Evolutionary conservation across 2,329 filamentous ascomycete species (phyloP), one percentile per base, ranked within the genome.

Genomic region (Ceratocystis albifundus): DNA sequence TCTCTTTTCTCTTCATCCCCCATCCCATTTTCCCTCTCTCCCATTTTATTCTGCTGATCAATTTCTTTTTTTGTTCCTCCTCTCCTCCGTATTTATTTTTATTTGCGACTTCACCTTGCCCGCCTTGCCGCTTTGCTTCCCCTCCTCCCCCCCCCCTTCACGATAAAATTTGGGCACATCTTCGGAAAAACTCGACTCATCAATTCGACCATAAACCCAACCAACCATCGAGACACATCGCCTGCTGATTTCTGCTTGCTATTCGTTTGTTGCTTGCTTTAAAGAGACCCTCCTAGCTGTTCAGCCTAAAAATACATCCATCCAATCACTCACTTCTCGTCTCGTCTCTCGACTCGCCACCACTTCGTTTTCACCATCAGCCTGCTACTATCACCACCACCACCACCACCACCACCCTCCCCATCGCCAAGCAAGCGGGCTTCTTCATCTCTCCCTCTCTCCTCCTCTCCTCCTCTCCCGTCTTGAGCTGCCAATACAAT

Each of bases 401-500:
- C 59, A n/a, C n/a, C n/a, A n/a, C n/a, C n/a, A n/a, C n/a, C n/a
- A 36, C 28, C 28, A 28, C 28, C 28, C 28, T n/a, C 30, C 25
- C 17, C 25, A 62, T 20, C 41, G 25, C 20, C 59, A n/a, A 62
- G 59, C 22, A 30, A n/a, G 17, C 41, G 12, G 59, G 22, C 20
- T 17, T 41, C 28, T 45, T 62, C 22, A 32, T 41, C 17, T 45
- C 25, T 48, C 61, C 50, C 25, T 36, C 28, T n/a, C 57, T 22
- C 48, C 48, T 53, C 25, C 48, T 10, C 48, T 1, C 22, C 59
- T 48, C 55, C 65, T 36, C 65, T 36, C 64, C 68, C 66, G 67
- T 68, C 67, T 68, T 63, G 70, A 62, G 66, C 63, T 62, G 66
- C 66, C 66, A 67, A 64, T 59, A 67, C 69, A 46, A 61, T 69